Evolutionary conservation across 2,329 filamentous ascomycete genomes (phyloP), one percentile per base, ranked within the genome.

Genomic region (Colletotrichum orchidophilum): DNA sequence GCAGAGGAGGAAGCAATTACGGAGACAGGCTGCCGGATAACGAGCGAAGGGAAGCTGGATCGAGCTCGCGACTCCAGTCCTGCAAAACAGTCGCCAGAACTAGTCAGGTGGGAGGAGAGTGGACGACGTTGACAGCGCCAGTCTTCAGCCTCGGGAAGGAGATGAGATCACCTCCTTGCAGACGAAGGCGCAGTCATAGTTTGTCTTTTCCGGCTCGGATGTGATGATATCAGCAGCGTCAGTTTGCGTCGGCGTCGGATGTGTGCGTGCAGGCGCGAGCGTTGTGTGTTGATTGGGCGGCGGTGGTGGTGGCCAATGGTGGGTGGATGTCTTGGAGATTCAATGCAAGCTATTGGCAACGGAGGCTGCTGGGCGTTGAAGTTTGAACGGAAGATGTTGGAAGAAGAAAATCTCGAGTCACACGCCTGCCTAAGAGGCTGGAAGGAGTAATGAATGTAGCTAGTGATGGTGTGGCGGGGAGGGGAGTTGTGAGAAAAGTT

Each of bases 91-190:
- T 42, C 21, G 11, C 24, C n/a, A 21, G 18, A 24, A 50, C 26
- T 65, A 5, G 27, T 39, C 33, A 50, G 26, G 26, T 29, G n/a
- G 24, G 49, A 59, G 18, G 53, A 31, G 59, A 29, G 55, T 31
- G 54, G 11, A 35, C 46, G 65, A 55, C 59, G 59, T 71, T 54
- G 57, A 63, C 65, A 42, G 62, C 53, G 53, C 49, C 59, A 27
- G 54, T 72, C 65, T 72, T 70, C 60, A 64, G 58, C 59, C 60
- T 58, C 59, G 50, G 50, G 54, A 54, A 54, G 60, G 65, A 72
- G 70, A 72, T 66, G 59, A 65, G 42, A 60, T 72, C 70, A 72
- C 70, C 70, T 72, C 70, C 70, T 64, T 70, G 70, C 70, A 70
- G 67, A 29, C 46, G n/a, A 50, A 29, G 63, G 39, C 35, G 63